Evolutionary conservation across 2,329 filamentous ascomycete genomes (phyloP).

Genomic region (Fusarium musae): DNA sequence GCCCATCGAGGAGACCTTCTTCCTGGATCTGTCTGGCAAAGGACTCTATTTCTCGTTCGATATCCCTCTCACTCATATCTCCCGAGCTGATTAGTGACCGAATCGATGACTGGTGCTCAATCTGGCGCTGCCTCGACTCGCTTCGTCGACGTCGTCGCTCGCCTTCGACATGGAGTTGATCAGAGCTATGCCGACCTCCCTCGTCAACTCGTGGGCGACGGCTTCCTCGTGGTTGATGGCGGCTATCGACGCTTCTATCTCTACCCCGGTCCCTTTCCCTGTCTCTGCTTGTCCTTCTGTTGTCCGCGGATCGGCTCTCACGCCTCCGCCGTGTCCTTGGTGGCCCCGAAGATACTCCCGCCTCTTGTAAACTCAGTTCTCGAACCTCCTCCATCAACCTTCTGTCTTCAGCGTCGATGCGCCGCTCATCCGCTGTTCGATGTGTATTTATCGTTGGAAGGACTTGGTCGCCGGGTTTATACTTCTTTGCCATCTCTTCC

Average conservation of each 20-base stretch:
- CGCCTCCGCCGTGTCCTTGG: constrained; percentile 46
- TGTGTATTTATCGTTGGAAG: constrained; percentile 69
- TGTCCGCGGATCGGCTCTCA: constrained; percentile 51
- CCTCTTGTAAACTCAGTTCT: constrained; percentile 77
- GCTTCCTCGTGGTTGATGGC: constrained; percentile 44
- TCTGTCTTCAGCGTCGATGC: constrained; percentile 73
- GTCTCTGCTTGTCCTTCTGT: constrained; percentile 46
- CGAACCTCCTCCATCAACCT: constrained; percentile 77
- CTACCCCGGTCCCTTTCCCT: constrained; percentile 20
- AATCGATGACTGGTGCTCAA: constrained; percentile 91
- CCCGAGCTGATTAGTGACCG: constrained; percentile 85
- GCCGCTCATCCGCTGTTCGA: constrained; percentile 63
- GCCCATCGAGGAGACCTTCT: constrained; percentile 86
- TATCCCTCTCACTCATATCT: constrained; percentile 79
- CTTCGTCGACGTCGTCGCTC: constrained; percentile 53
- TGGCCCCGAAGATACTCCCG: constrained; percentile 59
- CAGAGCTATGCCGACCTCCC: constrained; percentile 44
- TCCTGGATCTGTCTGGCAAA: constrained; percentile 90
- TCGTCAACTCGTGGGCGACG: constrained; percentile 43
- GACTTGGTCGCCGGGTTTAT: constrained; percentile 84
- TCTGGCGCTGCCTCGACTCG: constrained; percentile 65
- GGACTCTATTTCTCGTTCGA: constrained; percentile 89
- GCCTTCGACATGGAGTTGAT: constrained; percentile 52
- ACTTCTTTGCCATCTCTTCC: constrained; percentile 78
- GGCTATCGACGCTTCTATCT: constrained; percentile 46